Conservation (phyloP, 2,329 filamentous ascomycete genomes). For the Grosmannia clavigera region DNA sequence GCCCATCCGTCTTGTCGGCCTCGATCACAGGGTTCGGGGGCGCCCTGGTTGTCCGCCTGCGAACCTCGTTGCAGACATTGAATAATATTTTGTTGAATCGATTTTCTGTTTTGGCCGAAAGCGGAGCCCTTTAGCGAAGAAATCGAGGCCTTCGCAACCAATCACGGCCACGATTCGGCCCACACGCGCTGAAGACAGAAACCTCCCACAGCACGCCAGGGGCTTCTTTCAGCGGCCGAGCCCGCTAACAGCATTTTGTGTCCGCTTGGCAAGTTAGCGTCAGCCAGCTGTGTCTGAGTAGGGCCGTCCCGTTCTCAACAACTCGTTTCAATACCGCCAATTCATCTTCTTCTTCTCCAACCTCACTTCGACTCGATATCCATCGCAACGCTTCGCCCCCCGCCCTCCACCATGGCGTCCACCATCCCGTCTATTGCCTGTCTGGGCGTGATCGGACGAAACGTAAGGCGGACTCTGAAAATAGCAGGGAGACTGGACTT, state of each 20-base stretch:
- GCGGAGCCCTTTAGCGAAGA: background rate
- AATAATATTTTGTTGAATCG: background rate
- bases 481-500: too few relatives aligned
- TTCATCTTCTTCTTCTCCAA: background rate
- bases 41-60: background rate
- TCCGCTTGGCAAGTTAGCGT: background rate
- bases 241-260: background rate
- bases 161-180: background rate
- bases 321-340: background rate
- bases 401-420: slow-evolving; percentile 34
- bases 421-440: slow-evolving; percentile 75
- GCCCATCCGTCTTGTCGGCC: background rate
- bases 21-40: background rate
- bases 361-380: background rate
- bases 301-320: background rate
- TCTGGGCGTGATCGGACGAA: slow-evolving; percentile 85
- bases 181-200: background rate
- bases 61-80: background rate
- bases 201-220: background rate
- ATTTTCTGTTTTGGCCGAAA: background rate
- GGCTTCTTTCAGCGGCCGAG: background rate
- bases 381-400: background rate
- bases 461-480: slow-evolving; percentile 41
- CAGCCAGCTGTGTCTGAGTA: background rate
- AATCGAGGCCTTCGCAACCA: background rate